A percentile compares a stretch with the other conserved stretches of the same genome.
These are phyloP conservation scores for Gyromitra esculenta DNA, from an alignment of 2,329 filamentous ascomycete species.

Conservation along the genomic window DNA sequence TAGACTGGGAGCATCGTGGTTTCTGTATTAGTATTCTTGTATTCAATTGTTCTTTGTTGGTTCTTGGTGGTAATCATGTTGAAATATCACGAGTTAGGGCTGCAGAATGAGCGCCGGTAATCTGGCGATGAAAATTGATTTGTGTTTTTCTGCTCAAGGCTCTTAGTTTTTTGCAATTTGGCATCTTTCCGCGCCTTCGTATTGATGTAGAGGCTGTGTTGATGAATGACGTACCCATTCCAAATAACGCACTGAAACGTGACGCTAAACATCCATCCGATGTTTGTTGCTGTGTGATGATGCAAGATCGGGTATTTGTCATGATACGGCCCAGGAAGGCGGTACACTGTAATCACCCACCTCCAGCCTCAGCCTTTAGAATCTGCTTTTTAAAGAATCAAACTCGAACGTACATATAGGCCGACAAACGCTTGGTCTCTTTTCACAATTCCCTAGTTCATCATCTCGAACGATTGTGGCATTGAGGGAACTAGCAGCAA, in stretches of 20 bases:
- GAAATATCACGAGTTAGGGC: slow-evolving; percentile 15
- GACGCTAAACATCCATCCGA: neutral
- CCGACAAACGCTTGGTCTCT: neutral
- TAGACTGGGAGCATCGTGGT: slow-evolving; percentile 45
- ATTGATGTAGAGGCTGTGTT: neutral
- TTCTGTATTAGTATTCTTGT: slow-evolving; percentile 44
- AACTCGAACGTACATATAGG: slow-evolving; percentile 1
- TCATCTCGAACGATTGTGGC: neutral
- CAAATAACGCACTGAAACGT: neutral
- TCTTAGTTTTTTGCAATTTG: neutral
- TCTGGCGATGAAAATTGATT: slow-evolving; percentile 29
- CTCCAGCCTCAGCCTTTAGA: slow-evolving; percentile 3
- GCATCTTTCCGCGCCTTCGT: neutral
- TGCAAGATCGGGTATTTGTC: slow-evolving; percentile 29
- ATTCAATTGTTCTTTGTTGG: slow-evolving; percentile 17
- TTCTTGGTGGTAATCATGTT: slow-evolving; percentile 26
- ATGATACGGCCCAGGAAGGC: slow-evolving; percentile 22
- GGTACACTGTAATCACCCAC: slow-evolving; percentile 1
- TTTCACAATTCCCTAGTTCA: neutral
- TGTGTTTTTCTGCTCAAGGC: neutral
- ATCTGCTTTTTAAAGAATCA: neutral
- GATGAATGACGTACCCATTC: neutral
- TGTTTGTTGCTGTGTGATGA: slow-evolving; percentile 8
- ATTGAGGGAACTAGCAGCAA: neutral
- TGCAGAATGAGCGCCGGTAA: slow-evolving; percentile 7